Evolutionary conservation across 208 protist species (phyloP), one percentile per base, ranked within the genome.

Genomic region (Porcisia hertigi): DNA sequence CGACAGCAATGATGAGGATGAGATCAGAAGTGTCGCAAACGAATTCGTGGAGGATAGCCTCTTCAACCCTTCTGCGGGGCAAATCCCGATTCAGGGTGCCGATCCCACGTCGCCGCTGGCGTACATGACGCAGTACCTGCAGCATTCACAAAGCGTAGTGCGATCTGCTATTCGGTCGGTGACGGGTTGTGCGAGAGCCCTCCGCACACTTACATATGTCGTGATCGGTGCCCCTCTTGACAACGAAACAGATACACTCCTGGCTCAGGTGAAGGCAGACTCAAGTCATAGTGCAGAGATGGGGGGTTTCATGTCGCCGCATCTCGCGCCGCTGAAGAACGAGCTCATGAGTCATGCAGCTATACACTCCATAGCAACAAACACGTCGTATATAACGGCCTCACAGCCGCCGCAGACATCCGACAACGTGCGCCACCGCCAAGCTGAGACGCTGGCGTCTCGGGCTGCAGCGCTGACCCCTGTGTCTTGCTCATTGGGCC

Each of bases 111-210:
- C 65, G 16, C 18, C 34, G 1, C 36, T 76, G 6, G 39, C 49
- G 6, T 39, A 47, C 2, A 41, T 76, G 3, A 49, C 70, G 9
- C 72, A 69, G 39, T 73, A 0, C 52, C 43, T 79, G 52, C 69
- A 79, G 60, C 53, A 73, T 34, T 69, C 72, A 25, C 76, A 76
- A 43, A 43, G 2, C 3, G 73, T 54, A 23, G 57, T 79, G 34
- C 60, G 64, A n/a, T 41, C 43, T 14, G 59, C 52, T 9, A 30
- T 64, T 39, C 16, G 11, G 30, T 69, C 73, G 11, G 67, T 71
- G 25, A 23, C 39, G 36, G 39, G 70, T 23, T 55, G 74, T n/a
- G 52, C 57, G 30, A 52, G 41, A 0, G 54, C 71, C 18, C 55
- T 54, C 5, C 55, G 36, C 55, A 53, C 49, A 14, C 69, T 87